Percentiles rank a stretch among this genome's conserved stretches.
Evolutionary conservation across 1,284 basidiomycete genomes (phyloP).

Genomic region (Hemileia vastatrix): DNA sequence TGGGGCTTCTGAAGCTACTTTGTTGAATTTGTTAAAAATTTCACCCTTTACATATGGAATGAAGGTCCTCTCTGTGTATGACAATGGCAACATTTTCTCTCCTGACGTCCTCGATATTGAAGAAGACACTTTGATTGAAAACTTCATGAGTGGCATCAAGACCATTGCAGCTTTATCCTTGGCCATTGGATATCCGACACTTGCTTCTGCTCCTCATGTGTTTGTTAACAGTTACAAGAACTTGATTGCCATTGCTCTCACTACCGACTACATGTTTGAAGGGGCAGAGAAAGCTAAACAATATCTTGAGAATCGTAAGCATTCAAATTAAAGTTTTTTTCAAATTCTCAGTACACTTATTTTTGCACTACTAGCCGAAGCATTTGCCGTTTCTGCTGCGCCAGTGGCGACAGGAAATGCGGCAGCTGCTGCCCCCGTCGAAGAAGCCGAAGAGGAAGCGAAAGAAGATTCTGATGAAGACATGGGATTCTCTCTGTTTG

Average conservation of each 20-base stretch:
- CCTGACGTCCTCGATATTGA: conserved; percentile 77
- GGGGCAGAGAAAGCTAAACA: conserved; percentile 48
- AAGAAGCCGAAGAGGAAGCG: conserved; percentile 16
- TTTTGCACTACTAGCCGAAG: no score
- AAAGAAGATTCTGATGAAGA: conserved; percentile 34
- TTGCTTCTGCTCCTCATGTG: conserved; percentile 85
- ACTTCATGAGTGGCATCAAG: conserved; percentile 86
- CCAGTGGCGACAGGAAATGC: conserved; percentile 8
- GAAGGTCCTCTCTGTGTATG: conserved; percentile 83
- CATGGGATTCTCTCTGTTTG: conserved; percentile 22
- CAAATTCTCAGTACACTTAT: no score
- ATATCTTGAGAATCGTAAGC: conserved; percentile 24
- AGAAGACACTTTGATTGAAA: conserved; percentile 78
- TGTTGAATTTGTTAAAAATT: conserved; percentile 95
- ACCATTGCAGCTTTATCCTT: conserved; percentile 91
- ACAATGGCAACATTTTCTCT: conserved; percentile 78
- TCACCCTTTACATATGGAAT: conserved; percentile 74
- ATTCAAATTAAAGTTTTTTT: no score
- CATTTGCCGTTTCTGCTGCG: conserved; percentile 22
- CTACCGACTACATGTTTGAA: conserved; percentile 89
- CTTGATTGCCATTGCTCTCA: conserved; percentile 75
- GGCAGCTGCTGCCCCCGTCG: conserved; percentile 7
- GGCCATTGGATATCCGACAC: conserved; percentile 88
- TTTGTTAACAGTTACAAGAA: conserved; percentile 99
- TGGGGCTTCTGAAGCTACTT: conserved; percentile 89